phyloP scores from a whole-genome alignment of 768 basidiomycete species.

The Atractiella rhizophila region DNA sequence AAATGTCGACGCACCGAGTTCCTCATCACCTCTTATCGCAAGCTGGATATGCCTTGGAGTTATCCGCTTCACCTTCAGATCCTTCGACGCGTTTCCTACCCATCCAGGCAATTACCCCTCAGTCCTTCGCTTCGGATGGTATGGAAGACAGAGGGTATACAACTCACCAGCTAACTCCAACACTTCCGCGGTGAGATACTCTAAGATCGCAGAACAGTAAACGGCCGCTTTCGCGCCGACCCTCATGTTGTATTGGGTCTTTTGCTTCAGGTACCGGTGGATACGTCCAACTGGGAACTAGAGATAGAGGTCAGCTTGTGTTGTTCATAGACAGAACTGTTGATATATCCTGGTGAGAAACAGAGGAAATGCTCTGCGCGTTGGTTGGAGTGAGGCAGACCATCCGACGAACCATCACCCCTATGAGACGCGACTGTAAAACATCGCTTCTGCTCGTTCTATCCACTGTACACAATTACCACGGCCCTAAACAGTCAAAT shows the following conservation, averaged over 20 bases:
- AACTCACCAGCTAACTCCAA: slow-evolving; percentile 71
- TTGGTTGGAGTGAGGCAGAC: too few relatives aligned
- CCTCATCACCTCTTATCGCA: slow-evolving; percentile 89
- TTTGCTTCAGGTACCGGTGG: slow-evolving; percentile 75
- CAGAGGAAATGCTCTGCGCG: too few relatives aligned
- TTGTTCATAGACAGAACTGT: too few relatives aligned
- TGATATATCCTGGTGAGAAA: too few relatives aligned
- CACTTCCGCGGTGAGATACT: slow-evolving; percentile 89
- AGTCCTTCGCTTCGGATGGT: not conserved
- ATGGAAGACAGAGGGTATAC: not conserved
- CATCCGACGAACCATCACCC: too few relatives aligned
- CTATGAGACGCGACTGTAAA: too few relatives aligned
- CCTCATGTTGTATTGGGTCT: slow-evolving; percentile 76
- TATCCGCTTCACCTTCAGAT: slow-evolving; percentile 89
- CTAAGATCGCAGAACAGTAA: slow-evolving; percentile 82
- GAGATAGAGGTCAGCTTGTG: too few relatives aligned
- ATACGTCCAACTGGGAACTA: too few relatives aligned
- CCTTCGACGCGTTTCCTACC: slow-evolving; percentile 81
- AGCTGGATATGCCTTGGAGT: slow-evolving; percentile 86
- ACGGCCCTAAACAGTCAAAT: too few relatives aligned
- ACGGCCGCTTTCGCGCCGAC: slow-evolving; percentile 96
- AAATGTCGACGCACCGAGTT: too few relatives aligned
- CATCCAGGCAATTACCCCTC: not conserved
- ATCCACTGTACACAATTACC: too few relatives aligned
- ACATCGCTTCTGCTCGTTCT: too few relatives aligned